Evolutionary conservation across 306 rosid genomes (phyloP), one percentile per base, ranked within the genome.

Genomic region (Arachis hypogaea): DNA sequence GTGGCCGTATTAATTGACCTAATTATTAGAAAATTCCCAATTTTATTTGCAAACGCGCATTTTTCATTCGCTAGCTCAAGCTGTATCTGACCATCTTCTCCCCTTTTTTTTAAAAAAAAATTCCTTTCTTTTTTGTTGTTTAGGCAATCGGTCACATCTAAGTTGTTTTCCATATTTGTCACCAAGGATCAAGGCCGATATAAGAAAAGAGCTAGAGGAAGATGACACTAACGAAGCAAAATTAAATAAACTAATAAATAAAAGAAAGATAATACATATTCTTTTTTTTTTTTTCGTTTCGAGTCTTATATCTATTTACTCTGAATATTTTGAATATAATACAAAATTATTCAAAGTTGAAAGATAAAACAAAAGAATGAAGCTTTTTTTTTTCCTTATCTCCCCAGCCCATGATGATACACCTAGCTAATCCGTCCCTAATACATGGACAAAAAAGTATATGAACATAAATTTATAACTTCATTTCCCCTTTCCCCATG

Each of bases 1-100:
- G 72, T 41, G 64, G 93, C 98, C 90, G 93, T 72, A 58, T 81
- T 89, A 65, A 75, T 91, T 91, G 98, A 94, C 93, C 84, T 61
- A 33, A 33, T 33, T 33, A 72, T 50, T 30, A 16, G 16, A 65
- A 73, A 63, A 57, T 56, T 57, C 43, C 72, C 70, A 79, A 84
- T 74, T 70, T 82, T 30, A 80, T 49, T 55, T 5, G 52, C 12
- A 50, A 63, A 49, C 63, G 11, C 9, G 61, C 43, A 59, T 14
- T 14, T 0, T 73, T 78, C 78, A 51, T 71, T 69, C 72, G 73
- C 63, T 66, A 68, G 58, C 36, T 63, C 63, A 63, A 68, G 58
- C 36, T 63, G 62, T 66, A 50, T 7, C 4, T 7, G 41, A 68
- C 7, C 66, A 12, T 36, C 11, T 33, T 47, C 47, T 63, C 29